Evolutionary conservation across 495 filamentous ascomycete species (phyloP), one percentile per base, ranked within the genome.

Genomic region (Penicillium daleae): DNA sequence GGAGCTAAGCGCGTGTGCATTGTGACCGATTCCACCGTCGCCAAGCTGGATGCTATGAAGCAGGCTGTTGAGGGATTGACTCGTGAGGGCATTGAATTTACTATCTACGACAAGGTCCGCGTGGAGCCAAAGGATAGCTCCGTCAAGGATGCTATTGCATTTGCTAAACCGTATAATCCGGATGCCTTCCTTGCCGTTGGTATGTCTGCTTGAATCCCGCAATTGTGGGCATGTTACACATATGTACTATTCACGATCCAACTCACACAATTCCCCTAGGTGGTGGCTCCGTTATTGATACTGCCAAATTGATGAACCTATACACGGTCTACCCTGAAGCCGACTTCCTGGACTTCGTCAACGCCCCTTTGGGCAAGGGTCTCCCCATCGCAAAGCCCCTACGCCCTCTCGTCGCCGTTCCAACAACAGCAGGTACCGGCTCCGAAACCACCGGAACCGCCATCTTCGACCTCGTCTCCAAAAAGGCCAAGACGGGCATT

Each of bases 241-340:
- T 32, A 29, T 22, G 10, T 27, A n/a, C n/a, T 8, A 8, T n/a
- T 42, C 39, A 17, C 40, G 19, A 22, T 46, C 19, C 2, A 24
- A 64, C 64, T 49, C 27, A 48, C 31, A 22, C 31, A 59, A 61
- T 37, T 46, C 27, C 19, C 17, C 8, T 21, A 81, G 79, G 80
- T 50, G 80, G 90, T 56, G 90, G 90, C 22, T 90, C 88, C 22
- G 90, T 97, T 39, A 99, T 99, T 67, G 95, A 99, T 78, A 99
- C 95, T 1, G 93, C 95, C 35, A 99, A 99, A 78, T 83, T 98
- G 26, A 97, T 98, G 92, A 99, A 99, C 73, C 85, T 99, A 1
- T 98, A 97, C 77, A 90, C 87, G 0, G 87, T 85, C 71, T 96
- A 87, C 75, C 93, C 92, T 0, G 86, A 96, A 6, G 92, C 93